A percentile compares a stretch with the other conserved stretches of the same genome.
Conservation (phyloP, 345 rosid species). For the Durio zibethinus region DNA sequence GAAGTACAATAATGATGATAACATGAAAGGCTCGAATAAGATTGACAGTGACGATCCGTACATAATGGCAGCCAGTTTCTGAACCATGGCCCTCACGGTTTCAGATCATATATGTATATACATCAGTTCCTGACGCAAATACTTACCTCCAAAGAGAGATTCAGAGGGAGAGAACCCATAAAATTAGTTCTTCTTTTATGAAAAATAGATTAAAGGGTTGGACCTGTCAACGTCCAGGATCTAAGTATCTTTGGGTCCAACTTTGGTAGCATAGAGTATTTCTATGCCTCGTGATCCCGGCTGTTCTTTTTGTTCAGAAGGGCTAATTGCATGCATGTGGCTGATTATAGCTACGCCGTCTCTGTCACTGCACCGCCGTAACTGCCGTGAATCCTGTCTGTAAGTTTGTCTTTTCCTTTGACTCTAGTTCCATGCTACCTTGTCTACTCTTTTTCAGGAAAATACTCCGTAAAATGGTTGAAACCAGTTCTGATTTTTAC, state of each 20-base stretch:
- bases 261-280: background rate
- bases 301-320: background rate
- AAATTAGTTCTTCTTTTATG: background rate
- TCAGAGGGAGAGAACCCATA: background rate
- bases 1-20: background rate
- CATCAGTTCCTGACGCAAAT: background rate
- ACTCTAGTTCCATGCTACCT: background rate
- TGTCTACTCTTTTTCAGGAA: background rate
- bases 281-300: constrained; percentile 10
- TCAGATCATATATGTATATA: background rate
- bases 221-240: constrained; percentile 43
- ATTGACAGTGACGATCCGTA: background rate
- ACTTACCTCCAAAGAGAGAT: background rate
- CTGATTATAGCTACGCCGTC: constrained; percentile 15
- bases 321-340: constrained; percentile 8
- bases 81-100: background rate
- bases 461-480: background rate
- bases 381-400: constrained; percentile 6
- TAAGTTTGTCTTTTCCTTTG: constrained; percentile 17
- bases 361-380: constrained; percentile 22
- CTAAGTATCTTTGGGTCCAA: constrained; percentile 35
- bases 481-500: no score
- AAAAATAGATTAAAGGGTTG: background rate
- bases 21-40: background rate
- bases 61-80: background rate